These are phyloP conservation scores for Bassia scoparia DNA, from an alignment of 148 eudicot genomes.

Conservation along the genomic window DNA sequence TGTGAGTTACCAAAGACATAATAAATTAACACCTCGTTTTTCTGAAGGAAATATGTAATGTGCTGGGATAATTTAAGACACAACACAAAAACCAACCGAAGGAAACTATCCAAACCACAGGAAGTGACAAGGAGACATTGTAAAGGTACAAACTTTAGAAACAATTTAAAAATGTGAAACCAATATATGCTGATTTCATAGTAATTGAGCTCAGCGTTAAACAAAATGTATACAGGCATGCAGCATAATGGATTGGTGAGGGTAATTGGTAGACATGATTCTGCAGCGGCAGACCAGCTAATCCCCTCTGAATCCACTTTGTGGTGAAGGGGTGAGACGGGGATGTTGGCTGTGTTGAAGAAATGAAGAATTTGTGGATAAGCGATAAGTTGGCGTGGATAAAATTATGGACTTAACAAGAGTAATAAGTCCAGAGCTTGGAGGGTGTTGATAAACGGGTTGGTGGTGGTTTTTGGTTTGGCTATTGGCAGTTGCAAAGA, in stretches of 20 bases:
- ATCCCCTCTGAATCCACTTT: neutral
- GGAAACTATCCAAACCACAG: neutral
- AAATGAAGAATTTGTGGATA: no score
- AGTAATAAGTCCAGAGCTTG: no score
- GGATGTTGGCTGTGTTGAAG: no score
- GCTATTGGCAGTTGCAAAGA: no score
- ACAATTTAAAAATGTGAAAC: neutral
- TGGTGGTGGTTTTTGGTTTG: no score
- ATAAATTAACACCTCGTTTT: neutral
- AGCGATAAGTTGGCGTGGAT: no score
- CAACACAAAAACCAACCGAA: neutral
- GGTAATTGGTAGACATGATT: neutral
- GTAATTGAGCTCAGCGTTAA: neutral
- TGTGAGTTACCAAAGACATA: conserved; percentile 20
- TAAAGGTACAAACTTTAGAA: no score
- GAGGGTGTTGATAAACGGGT: no score
- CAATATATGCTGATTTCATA: neutral
- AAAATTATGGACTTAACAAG: no score
- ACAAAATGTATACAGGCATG: no score
- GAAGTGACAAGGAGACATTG: neutral
- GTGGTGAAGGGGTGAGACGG: no score
- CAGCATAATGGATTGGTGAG: no score
- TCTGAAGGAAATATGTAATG: neutral
- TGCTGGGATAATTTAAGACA: neutral
- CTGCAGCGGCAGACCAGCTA: neutral